phyloP scores from a whole-genome alignment of 257 asterid genomes.

The Solanum bukasovii region DNA sequence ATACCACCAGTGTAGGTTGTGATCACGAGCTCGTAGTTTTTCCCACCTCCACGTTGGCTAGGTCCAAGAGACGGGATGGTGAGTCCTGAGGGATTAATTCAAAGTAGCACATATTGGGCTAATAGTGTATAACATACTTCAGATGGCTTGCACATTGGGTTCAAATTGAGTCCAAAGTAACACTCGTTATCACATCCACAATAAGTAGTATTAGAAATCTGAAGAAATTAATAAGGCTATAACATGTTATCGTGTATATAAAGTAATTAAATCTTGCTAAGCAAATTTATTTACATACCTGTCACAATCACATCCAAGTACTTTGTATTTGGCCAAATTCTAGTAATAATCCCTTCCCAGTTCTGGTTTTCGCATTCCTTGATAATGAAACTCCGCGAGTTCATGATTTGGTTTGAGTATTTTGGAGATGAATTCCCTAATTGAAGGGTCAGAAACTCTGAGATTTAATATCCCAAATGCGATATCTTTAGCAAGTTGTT shows the following conservation, averaged over 20 bases:
- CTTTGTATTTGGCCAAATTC: conserved; percentile 75
- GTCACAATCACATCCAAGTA: conserved; percentile 27
- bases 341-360: conserved; percentile 56
- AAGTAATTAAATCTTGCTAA: neutral
- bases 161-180: conserved; percentile 2
- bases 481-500: conserved; percentile 46
- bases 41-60: conserved; percentile 58
- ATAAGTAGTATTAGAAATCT: neutral
- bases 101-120: conserved; percentile 85
- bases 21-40: conserved; percentile 62
- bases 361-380: conserved; percentile 50
- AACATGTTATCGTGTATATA: neutral
- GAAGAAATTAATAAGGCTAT: too few relatives aligned
- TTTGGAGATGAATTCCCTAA: too few relatives aligned
- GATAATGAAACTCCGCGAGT: conserved; percentile 12
- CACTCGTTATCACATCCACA: too few relatives aligned
- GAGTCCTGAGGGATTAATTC: conserved; percentile 58
- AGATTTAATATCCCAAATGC: neutral
- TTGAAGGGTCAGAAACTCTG: too few relatives aligned
- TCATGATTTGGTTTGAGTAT: too few relatives aligned
- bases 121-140: conserved; percentile 54
- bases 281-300: neutral
- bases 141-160: conserved; percentile 53
- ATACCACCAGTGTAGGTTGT: conserved; percentile 52
- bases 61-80: conserved; percentile 42